Evolutionary conservation across 768 basidiomycete genomes (phyloP).

Genomic region (Artomyces pyxidatus): DNA sequence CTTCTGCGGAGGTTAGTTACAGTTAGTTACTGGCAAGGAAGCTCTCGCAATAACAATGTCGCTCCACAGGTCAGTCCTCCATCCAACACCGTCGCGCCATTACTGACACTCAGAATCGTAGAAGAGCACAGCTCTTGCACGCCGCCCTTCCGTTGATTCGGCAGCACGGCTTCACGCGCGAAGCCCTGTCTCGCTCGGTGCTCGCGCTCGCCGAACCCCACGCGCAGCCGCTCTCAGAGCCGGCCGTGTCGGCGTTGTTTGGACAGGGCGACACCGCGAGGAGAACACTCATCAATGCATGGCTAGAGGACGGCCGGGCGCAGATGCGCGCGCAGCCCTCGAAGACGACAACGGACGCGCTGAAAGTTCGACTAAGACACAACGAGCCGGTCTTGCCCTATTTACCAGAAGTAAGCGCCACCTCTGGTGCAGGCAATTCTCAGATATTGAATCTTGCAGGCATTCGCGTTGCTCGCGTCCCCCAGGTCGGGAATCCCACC

Average conservation of each 20-base stretch:
- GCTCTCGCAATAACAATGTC: no score
- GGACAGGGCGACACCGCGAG: constrained; percentile 61
- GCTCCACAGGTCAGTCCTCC: no score
- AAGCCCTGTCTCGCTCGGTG: constrained; percentile 57
- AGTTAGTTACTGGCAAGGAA: no score
- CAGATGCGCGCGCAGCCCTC: constrained; percentile 33
- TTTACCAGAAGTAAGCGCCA: constrained; percentile 54
- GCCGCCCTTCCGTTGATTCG: constrained; percentile 56
- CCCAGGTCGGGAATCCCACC: constrained; percentile 40
- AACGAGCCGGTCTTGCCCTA: constrained; percentile 61
- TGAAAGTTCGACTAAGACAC: constrained; percentile 47
- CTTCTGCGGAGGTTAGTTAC: no score
- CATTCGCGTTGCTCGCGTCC: constrained; percentile 60
- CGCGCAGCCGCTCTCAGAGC: constrained; percentile 55
- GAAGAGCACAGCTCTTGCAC: constrained; percentile 36
- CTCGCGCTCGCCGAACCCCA: constrained; percentile 45
- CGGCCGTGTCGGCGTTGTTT: constrained; percentile 65
- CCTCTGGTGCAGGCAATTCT: not conserved
- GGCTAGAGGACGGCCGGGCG: constrained; percentile 58
- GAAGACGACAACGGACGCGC: constrained; percentile 39
- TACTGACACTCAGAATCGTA: not conserved
- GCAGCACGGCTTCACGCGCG: constrained; percentile 68
- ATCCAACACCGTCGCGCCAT: no score
- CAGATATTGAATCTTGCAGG: constrained; percentile 31
- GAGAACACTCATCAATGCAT: constrained; percentile 57